phyloP scores from a whole-genome alignment of 1,139 yeast species.

The Suhomyces kunorum region DNA sequence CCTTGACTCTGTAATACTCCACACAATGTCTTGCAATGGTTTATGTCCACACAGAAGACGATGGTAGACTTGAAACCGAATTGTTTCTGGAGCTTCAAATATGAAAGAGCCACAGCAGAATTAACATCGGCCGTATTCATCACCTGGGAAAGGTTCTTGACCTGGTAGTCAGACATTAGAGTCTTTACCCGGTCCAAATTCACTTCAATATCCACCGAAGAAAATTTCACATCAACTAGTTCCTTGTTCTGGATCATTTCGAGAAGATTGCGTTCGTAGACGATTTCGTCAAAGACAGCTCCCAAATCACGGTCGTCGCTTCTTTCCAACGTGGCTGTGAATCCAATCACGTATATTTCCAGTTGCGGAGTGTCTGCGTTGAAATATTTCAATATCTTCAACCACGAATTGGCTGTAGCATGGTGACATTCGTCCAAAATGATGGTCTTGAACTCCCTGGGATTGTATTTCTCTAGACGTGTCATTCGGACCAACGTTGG shows the following conservation, averaged over 20 bases:
- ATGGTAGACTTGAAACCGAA: constrained; percentile 59
- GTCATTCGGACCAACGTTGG: constrained; percentile 55
- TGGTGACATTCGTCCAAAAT: constrained; percentile 95
- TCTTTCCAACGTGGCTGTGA: constrained; percentile 79
- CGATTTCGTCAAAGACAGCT: constrained; percentile 69
- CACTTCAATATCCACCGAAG: constrained; percentile 51
- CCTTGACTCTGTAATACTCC: constrained; percentile 58
- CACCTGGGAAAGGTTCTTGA: constrained; percentile 50
- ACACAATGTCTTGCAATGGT: constrained; percentile 62
- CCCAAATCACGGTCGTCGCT: constrained; percentile 66
- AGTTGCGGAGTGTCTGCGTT: constrained; percentile 47
- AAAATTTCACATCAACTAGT: constrained; percentile 68
- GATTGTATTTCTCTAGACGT: constrained; percentile 57
- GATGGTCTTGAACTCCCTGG: constrained; percentile 63
- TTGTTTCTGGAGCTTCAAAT: constrained; percentile 43
- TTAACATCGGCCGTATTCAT: constrained; percentile 59
- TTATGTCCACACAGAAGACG: constrained; percentile 74
- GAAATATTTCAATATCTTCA: constrained; percentile 58
- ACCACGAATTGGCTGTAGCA: constrained; percentile 74
- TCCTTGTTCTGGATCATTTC: constrained; percentile 71
- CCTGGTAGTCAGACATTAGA: constrained; percentile 55
- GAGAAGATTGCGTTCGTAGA: constrained; percentile 64
- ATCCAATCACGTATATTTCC: constrained; percentile 67
- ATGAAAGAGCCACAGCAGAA: constrained; percentile 59
- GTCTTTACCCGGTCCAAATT: constrained; percentile 37